Evolutionary conservation across 106 monocot species (phyloP).

Genomic region (Iris macrosiphon): DNA sequence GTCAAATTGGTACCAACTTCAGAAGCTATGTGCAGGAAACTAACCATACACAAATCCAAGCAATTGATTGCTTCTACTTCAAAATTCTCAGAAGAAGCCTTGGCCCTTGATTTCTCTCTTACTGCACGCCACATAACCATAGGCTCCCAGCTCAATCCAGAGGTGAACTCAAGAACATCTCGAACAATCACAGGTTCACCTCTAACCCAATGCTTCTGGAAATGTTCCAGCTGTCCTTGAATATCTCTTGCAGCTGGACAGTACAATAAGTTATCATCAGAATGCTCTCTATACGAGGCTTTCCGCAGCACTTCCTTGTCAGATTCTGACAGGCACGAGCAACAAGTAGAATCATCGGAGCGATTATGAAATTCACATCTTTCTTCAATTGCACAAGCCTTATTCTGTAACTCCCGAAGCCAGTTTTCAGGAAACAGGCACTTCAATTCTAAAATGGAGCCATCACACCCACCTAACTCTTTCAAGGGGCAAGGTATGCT

Average conservation of each 20-base stretch:
- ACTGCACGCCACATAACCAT: slow-evolving; percentile 82
- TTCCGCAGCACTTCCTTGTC: slow-evolving; percentile 14
- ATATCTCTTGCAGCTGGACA: slow-evolving; percentile 37
- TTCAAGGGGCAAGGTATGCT: slow-evolving; percentile 49
- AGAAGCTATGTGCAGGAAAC: no score
- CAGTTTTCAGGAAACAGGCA: slow-evolving; percentile 29
- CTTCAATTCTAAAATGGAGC: slow-evolving; percentile 36
- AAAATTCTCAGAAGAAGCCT: slow-evolving; percentile 21
- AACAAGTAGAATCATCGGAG: slow-evolving; percentile 8
- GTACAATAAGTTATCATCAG: slow-evolving; percentile 52
- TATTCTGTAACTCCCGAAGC: slow-evolving; percentile 26
- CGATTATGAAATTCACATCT: neutral
- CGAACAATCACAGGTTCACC: slow-evolving; percentile 62
- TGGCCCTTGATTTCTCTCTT: slow-evolving; percentile 37
- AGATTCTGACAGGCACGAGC: slow-evolving; percentile 30
- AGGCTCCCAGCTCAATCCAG: slow-evolving; percentile 71
- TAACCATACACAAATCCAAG: slow-evolving; percentile 12
- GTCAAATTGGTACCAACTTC: neutral
- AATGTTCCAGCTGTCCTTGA: slow-evolving; percentile 41
- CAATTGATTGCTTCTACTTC: slow-evolving; percentile 14
- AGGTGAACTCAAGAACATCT: slow-evolving; percentile 38
- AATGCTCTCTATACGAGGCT: slow-evolving; percentile 36
- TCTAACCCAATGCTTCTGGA: slow-evolving; percentile 62
- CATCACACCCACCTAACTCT: slow-evolving; percentile 37
- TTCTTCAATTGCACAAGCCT: slow-evolving; percentile 20